Conservation (phyloP, 140 eudicot genomes). For the Ambrosia hybrid region DNA sequence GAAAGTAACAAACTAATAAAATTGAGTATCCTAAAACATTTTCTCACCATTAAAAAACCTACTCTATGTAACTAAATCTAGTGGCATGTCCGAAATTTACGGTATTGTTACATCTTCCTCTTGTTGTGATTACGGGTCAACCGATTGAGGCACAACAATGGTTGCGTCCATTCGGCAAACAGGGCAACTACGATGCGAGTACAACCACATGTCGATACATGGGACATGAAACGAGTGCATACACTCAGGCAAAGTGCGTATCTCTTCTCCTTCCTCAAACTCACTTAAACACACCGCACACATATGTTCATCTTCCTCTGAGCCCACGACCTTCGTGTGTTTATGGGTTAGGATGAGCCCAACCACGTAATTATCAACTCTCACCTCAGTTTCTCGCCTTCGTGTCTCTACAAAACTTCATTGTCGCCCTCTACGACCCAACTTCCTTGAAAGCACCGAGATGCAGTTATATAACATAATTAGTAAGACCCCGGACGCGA, state of each 20-base stretch:
- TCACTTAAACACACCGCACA: constrained; percentile 51
- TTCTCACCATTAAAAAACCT: constrained; percentile 8
- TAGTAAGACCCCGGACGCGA: constrained; percentile 38
- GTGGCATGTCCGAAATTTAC: constrained; percentile 18
- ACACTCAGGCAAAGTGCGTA: constrained; percentile 56
- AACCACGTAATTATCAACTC: constrained; percentile 29
- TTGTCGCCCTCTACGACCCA: constrained; percentile 15
- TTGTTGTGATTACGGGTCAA: constrained; percentile 21
- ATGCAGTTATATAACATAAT: constrained; percentile 46
- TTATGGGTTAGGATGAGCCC: constrained; percentile 48
- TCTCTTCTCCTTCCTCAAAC: constrained; percentile 56
- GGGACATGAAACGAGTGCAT: constrained; percentile 50
- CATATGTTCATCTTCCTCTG: constrained; percentile 34
- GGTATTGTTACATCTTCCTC: constrained; percentile 24
- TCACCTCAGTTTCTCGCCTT: neutral
- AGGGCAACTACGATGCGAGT: constrained; percentile 55
- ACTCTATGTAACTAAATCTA: constrained; percentile 19
- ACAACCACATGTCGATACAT: constrained; percentile 63
- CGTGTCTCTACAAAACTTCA: constrained; percentile 1
- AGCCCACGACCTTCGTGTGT: constrained; percentile 31
- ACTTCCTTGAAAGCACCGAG: constrained; percentile 29
- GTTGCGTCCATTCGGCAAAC: constrained; percentile 43
- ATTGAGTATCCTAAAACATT: neutral
- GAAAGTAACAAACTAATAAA: constrained; percentile 11
- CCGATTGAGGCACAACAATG: constrained; percentile 21